Conservation (phyloP, 306 rosid genomes). For the Rosa multiflora region DNA sequence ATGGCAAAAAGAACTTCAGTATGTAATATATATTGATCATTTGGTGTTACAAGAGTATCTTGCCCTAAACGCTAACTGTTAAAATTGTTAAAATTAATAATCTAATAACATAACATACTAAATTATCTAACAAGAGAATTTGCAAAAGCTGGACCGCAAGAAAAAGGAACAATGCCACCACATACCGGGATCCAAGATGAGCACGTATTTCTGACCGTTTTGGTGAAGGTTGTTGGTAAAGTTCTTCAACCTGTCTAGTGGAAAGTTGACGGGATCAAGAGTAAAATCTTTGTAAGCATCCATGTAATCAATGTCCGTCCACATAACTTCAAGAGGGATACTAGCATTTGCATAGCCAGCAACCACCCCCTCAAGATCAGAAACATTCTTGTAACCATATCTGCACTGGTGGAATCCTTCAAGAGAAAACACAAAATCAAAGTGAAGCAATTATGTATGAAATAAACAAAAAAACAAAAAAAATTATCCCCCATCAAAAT, state of each 20-base stretch:
- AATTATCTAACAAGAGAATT: neutral
- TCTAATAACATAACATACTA: neutral
- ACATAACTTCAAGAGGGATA: slow-evolving; percentile 86
- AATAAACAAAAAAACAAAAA: no score
- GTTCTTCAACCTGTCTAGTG: slow-evolving; percentile 51
- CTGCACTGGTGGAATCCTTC: slow-evolving; percentile 90
- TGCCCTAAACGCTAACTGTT: neutral
- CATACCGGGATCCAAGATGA: slow-evolving; percentile 79
- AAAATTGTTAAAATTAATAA: neutral
- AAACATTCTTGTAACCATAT: slow-evolving; percentile 74
- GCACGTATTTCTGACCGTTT: slow-evolving; percentile 76
- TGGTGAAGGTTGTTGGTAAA: slow-evolving; percentile 61
- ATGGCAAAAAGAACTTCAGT: no score
- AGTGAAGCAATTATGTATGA: neutral
- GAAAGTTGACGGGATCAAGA: slow-evolving; percentile 83
- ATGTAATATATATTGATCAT: neutral
- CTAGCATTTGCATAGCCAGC: slow-evolving; percentile 63
- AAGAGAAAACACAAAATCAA: neutral
- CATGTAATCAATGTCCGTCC: slow-evolving; percentile 98
- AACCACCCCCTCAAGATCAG: slow-evolving; percentile 61
- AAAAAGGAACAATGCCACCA: neutral
- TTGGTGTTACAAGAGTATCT: neutral
- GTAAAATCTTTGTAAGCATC: slow-evolving; percentile 84
- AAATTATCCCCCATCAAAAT: no score
- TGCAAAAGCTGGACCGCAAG: neutral